A percentile compares a stretch with the other conserved stretches of the same genome.
Evolutionary conservation across 176 grass and related monocot genomes (phyloP).

Genomic region (Carex kokanica): DNA sequence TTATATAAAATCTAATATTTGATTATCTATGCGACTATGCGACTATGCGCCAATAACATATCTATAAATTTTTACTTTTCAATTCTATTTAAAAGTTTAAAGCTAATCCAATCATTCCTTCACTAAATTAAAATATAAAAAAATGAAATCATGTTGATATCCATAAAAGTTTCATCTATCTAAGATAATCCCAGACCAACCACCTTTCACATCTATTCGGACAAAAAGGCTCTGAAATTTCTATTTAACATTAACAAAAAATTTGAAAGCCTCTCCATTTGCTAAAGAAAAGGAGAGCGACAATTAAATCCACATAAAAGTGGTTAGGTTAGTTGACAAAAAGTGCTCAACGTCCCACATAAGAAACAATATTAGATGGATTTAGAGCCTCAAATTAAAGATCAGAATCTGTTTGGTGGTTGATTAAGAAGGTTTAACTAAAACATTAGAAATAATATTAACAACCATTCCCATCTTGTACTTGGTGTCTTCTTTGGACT

Average conservation of each 20-base stretch:
- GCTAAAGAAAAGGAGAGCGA: neutral
- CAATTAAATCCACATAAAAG: neutral
- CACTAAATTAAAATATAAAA: too few species aligned
- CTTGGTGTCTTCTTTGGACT: neutral
- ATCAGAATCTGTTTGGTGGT: conserved; percentile 29
- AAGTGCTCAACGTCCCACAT: neutral
- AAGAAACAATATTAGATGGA: conserved; percentile 24
- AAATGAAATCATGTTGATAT: too few species aligned
- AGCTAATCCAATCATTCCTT: too few species aligned
- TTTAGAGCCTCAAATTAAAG: conserved; percentile 10
- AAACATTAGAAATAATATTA: neutral
- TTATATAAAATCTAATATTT: too few species aligned
- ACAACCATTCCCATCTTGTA: conserved; percentile 4
- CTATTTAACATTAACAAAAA: neutral
- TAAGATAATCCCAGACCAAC: neutral
- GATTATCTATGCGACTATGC: too few species aligned
- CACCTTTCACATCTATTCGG: neutral
- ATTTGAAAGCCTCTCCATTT: neutral
- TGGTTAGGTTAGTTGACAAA: conserved; percentile 8
- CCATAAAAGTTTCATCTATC: neutral
- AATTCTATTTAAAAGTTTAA: too few species aligned
- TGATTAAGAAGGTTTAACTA: conserved; percentile 32
- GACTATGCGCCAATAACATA: too few species aligned
- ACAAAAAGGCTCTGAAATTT: neutral
- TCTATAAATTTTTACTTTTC: too few species aligned